Base-by-base conservation (phyloP, 2,329 filamentous ascomycete genomes). In the Apiospora marii region DNA sequence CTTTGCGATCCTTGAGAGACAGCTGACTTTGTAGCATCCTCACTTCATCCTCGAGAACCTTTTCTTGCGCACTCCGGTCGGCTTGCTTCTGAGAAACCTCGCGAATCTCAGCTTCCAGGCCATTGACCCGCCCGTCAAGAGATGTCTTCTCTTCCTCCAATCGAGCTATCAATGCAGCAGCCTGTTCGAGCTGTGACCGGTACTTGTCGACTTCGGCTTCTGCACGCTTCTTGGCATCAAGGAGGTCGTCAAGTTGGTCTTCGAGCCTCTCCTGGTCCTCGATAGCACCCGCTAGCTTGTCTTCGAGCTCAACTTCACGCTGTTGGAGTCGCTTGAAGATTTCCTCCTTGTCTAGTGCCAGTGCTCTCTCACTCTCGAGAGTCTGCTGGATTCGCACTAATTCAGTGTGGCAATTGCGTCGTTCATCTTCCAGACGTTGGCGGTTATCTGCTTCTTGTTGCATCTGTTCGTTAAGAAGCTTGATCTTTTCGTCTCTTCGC, bases 271-370 rank as follows among this genome's bases (percentile, higher is more conserved):
- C 96, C 81, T 98, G 96, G 77, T 99, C 97, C 30, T 97, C 93
- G 73, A 98, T 91, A 43, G 96, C 96, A 51, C 94, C 96, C 49
- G 94, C 90, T 41, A 99, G 89, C 84, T 98, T 98, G 79, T 99
- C 97, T 70, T 92, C 94, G 4, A 99, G 88, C 80, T 99, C 96
- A 14, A 91, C 89, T 83, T 99, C 96, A n/a, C 96, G 93, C 70
- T 92, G 86, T 80, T 98, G 96, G 30, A 99, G 87, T n/a, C 97
- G 91, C 80, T 96, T 97, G 87, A 98, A 99, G 73, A 99, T 99
- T 79, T 99, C 96, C 80, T 99, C 97, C 81, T 99, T 99, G 83
- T 99, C 96, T 6, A 99, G 86, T 0, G 96, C 96, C 58, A 99
- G 87, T n/a, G 96, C 94, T 69, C 96, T 91, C 83, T 99, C 97